Base-by-base conservation (phyloP, 108 stramenopile species). In the Poteriospumella lacustris region DNA sequence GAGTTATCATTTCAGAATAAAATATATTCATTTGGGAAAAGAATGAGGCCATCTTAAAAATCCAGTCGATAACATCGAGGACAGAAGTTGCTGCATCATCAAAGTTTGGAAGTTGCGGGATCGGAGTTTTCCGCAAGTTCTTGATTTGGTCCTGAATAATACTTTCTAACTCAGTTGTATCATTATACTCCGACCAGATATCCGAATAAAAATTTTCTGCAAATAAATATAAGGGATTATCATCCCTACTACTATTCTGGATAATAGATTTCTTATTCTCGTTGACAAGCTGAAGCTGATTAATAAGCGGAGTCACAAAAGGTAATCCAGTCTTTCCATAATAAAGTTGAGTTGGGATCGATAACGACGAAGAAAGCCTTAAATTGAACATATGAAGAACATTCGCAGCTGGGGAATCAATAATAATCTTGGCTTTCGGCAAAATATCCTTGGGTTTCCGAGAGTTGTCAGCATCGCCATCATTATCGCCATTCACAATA, bases 241-340 rank as follows among this genome's bases (percentile, higher is more conserved):
- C n/a, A n/a, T n/a, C n/a, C n/a, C n/a, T n/a, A n/a, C n/a, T n/a
- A n/a, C n/a, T n/a, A n/a, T n/a, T n/a, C n/a, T n/a, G n/a, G n/a
- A n/a, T n/a, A n/a, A n/a, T n/a, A n/a, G n/a, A n/a, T n/a, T n/a
- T n/a, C n/a, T n/a, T n/a, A n/a, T n/a, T n/a, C n/a, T n/a, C n/a
- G n/a, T n/a, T n/a, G n/a, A n/a, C n/a, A n/a, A n/a, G n/a, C n/a
- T n/a, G n/a, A n/a, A n/a, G n/a, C n/a, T n/a, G n/a, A n/a, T n/a
- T n/a, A n/a, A n/a, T n/a, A n/a, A n/a, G n/a, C n/a, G n/a, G n/a
- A 52, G 47, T 52, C 47, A 52, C 47, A 52, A 52, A 52, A 52
- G 47, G 47, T 52, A 52, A 52, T 52, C 47, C 47, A 52, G 47
- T 52, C 47, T 52, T 52, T 52, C 47, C 47, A 52, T 52, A 52